These are phyloP conservation scores for Kwoniella botswanensis DNA, from an alignment of 768 basidiomycete genomes.

Conservation along the genomic window DNA sequence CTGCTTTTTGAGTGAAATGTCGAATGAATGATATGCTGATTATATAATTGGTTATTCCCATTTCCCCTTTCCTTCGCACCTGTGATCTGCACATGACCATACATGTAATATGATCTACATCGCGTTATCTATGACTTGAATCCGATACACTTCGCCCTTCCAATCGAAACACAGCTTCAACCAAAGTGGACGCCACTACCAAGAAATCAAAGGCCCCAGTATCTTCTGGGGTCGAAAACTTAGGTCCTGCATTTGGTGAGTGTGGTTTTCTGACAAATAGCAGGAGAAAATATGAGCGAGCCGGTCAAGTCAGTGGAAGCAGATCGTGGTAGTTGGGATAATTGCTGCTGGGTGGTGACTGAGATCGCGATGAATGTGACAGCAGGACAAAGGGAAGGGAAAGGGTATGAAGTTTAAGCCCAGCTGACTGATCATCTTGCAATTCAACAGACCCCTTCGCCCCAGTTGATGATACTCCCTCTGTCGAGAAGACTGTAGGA, in stretches of 20 bases:
- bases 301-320: too few relatives aligned
- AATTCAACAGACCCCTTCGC: conserved; percentile 24
- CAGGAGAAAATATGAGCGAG: background rate
- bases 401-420: background rate
- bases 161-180: conserved; percentile 13
- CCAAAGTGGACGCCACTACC: conserved; percentile 51
- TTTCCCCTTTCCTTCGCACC: background rate
- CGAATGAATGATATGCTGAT: background rate
- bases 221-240: conserved; percentile 47
- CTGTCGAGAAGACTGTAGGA: conserved; percentile 54
- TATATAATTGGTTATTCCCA: background rate
- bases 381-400: background rate
- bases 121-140: background rate
- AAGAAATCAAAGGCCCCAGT: conserved; percentile 48
- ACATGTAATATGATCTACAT: background rate
- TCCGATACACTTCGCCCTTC: background rate
- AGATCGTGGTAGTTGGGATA: too few relatives aligned
- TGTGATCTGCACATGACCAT: too few relatives aligned
- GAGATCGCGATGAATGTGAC: background rate
- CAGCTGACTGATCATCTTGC: conserved; percentile 4
- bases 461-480: conserved; percentile 45
- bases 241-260: conserved; percentile 51
- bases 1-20: background rate
- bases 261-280: background rate
- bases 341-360: too few relatives aligned